Evolutionary conservation across 139 green algal species (phyloP).

Genomic region (Mesostigma viride): DNA sequence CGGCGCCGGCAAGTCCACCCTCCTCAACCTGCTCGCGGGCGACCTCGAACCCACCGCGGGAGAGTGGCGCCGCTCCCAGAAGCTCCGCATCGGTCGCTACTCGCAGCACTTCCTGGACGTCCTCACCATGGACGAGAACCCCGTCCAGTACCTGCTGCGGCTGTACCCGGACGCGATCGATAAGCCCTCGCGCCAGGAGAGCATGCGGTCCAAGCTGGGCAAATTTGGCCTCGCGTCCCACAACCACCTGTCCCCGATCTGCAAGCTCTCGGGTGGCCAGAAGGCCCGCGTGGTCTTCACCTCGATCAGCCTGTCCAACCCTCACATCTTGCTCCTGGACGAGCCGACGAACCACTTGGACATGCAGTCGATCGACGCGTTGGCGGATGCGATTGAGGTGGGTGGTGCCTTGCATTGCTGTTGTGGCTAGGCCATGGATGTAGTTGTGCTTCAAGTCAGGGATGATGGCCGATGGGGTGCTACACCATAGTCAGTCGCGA

Average conservation of each 20-base stretch:
- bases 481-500: too few relatives aligned
- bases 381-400: constrained; percentile 78
- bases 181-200: constrained; percentile 56
- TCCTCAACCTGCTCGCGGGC: constrained; percentile 95
- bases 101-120: constrained; percentile 85
- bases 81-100: constrained; percentile 92
- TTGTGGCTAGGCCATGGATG: too few relatives aligned
- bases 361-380: constrained; percentile 96
- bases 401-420: too few relatives aligned
- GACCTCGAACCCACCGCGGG: constrained; percentile 78
- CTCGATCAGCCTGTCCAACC: constrained; percentile 65
- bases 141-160: constrained; percentile 54
- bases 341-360: constrained; percentile 96
- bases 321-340: constrained; percentile 72
- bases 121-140: constrained; percentile 82
- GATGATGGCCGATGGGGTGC: too few relatives aligned
- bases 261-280: constrained; percentile 85
- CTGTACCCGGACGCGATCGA: constrained; percentile 23
- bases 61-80: constrained; percentile 74
- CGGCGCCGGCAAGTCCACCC: constrained; percentile 78
- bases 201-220: constrained; percentile 82
- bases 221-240: constrained; percentile 87
- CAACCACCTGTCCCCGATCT: constrained; percentile 90
- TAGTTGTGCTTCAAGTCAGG: too few relatives aligned
- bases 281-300: constrained; percentile 98